Base-by-base conservation (phyloP, 148 eudicot genomes). In the Spergularia marina region DNA sequence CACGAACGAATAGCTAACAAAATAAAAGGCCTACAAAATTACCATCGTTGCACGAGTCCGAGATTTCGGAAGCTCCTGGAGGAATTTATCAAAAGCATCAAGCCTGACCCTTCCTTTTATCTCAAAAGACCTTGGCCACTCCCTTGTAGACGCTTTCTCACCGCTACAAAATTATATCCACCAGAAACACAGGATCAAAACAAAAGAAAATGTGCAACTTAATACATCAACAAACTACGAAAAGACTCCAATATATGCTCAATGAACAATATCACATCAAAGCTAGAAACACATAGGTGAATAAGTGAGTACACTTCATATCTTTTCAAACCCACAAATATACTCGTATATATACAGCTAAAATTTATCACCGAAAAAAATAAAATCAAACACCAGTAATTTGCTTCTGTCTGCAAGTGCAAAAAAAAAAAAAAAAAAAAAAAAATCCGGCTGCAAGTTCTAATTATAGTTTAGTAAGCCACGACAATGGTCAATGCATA, bases 11-110 rank as follows among this genome's bases (percentile, higher is more conserved):
- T 20, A 65, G 4, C 36, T 44, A 1, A 36, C 40, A 2, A 39
- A 39, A 17, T 0, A n/a, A 2, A 40, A 65, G 41, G 5, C 25
- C 64, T 59, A 59, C 20, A 17, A 66, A 66, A 3, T n/a, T 90
- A 95, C 98, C 98, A 95, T 95, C 78, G 92, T 91, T 77, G 98
- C 89, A 81, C 98, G 98, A 70, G 89, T 90, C 59, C 96, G 85
- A 49, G 98, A 95, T 89, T 83, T 95, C 25, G 94, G 98, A 69
- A 95, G 97, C 70, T 84, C 96, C 81, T 88, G 90, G 71, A 95
- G 72, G 55, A 95, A 95, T 78, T 90, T 92, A 74, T 92, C 96
- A 84, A 95, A 95, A 9, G 96, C 92, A 80, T 92, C 98, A 44
- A 90, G 84, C 82, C 89, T 89, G 16, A 95, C 98, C 77, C 97